Percentiles rank a stretch among this genome's conserved stretches.
phyloP scores from a whole-genome alignment of 345 rosid genomes.

The Gossypium bickii region DNA sequence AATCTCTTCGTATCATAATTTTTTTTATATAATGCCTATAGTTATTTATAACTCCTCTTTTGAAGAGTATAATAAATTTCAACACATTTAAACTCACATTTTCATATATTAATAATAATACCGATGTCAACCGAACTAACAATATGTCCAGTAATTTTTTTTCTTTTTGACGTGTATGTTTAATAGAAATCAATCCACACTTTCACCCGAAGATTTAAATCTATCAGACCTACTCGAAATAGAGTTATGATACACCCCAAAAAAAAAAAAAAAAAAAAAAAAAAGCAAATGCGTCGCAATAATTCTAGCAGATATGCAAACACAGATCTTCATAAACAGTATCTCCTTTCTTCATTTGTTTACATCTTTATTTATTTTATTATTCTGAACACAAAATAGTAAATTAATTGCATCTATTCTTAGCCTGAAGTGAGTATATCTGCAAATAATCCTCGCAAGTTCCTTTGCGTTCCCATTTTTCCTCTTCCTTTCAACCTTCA shows the following conservation, averaged over 20 bases:
- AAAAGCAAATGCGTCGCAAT: no score
- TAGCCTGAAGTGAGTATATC: background rate
- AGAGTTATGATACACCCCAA: no score
- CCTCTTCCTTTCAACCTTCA: conserved; percentile 7
- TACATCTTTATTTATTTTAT: background rate
- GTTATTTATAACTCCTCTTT: accelerated
- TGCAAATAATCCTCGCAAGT: background rate
- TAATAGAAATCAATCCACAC: no score
- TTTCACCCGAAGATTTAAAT: no score
- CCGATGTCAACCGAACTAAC: accelerated
- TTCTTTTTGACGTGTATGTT: no score
- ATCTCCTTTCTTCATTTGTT: background rate
- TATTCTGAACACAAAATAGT: conserved; percentile 1
- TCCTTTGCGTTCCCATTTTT: background rate
- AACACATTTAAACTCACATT: accelerated
- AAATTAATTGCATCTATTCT: background rate
- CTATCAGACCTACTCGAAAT: no score
- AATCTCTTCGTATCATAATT: accelerated
- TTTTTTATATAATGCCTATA: no score
- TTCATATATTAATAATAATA: accelerated
- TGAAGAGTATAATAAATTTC: accelerated
- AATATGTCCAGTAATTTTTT: no score
- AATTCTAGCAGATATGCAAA: background rate
- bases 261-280: no score
- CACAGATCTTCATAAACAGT: conserved; percentile 13